Conservation (phyloP, 169 alveolate species). For the Cryptosporidium ryanae region DNA sequence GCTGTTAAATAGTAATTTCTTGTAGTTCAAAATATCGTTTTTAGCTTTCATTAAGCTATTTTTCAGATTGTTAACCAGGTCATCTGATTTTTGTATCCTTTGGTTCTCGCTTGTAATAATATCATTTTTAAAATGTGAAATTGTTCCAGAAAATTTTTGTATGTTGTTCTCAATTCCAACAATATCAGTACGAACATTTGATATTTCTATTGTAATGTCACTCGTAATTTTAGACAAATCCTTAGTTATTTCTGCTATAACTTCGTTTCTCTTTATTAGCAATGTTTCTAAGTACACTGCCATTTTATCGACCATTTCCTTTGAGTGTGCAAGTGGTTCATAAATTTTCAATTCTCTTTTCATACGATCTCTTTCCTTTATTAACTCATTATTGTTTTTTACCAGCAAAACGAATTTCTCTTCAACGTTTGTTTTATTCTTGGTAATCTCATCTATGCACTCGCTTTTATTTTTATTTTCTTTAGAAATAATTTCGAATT, state of each 20-base stretch:
- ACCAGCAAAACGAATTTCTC: not conserved
- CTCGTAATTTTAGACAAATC: conserved; percentile 59
- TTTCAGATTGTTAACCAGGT: conserved; percentile 34
- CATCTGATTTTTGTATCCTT: conserved; percentile 60
- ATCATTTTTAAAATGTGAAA: conserved; percentile 48
- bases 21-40: conserved; percentile 35
- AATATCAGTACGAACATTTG: conserved; percentile 56
- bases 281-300: conserved; percentile 47
- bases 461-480: conserved; percentile 15
- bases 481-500: conserved; percentile 13
- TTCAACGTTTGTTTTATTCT: conserved; percentile 12
- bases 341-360: conserved; percentile 33
- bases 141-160: conserved; percentile 22
- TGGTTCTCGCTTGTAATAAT: conserved; percentile 32
- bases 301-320: conserved; percentile 73
- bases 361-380: conserved; percentile 50
- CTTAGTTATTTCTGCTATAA: conserved; percentile 26
- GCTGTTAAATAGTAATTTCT: conserved; percentile 29
- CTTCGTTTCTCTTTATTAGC: conserved; percentile 64
- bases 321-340: conserved; percentile 49
- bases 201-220: conserved; percentile 33
- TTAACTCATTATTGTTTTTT: conserved; percentile 32
- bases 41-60: conserved; percentile 14
- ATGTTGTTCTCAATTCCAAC: conserved; percentile 46
- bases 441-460: conserved; percentile 11